phyloP scores from a whole-genome alignment of 2,329 filamentous ascomycete species.

The Penicillium sclerotiorum region DNA sequence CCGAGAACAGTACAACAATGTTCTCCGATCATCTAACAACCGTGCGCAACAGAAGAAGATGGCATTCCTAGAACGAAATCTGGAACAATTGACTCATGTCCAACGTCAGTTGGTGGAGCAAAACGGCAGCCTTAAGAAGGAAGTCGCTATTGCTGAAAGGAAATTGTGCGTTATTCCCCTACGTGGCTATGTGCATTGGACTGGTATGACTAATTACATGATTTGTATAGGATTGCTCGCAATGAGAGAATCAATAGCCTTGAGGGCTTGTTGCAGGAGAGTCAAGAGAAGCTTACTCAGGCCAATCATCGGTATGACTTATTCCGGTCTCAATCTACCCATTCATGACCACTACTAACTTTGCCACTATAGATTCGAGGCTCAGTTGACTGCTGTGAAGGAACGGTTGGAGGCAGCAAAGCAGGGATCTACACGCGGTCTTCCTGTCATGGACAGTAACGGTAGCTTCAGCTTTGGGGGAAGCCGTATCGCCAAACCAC shows the following conservation, averaged over 20 bases:
- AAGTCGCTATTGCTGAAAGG: slow-evolving; percentile 96
- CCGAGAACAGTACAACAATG: slow-evolving; percentile 98
- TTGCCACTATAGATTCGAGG: slow-evolving; percentile 77
- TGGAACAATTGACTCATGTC: slow-evolving; percentile 96
- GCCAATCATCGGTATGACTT: slow-evolving; percentile 87
- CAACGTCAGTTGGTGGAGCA: slow-evolving; percentile 98
- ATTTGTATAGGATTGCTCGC: slow-evolving; percentile 84
- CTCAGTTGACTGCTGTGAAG: slow-evolving; percentile 94
- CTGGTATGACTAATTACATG: too few relatives aligned
- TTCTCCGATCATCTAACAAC: slow-evolving; percentile 94
- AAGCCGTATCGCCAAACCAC: slow-evolving; percentile 65
- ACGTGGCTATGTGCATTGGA: too few relatives aligned
- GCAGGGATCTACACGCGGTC: slow-evolving; percentile 81
- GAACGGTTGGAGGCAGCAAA: slow-evolving; percentile 96
- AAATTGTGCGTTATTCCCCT: too few relatives aligned
- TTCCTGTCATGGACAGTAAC: slow-evolving; percentile 66
- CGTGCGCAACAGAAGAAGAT: slow-evolving; percentile 99
- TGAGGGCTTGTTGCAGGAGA: slow-evolving; percentile 89
- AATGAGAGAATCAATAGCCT: slow-evolving; percentile 97
- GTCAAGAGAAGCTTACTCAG: slow-evolving; percentile 95
- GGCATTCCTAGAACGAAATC: slow-evolving; percentile 96
- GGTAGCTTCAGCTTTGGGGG: slow-evolving; percentile 72
- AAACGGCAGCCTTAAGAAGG: slow-evolving; percentile 96
- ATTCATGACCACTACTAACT: slow-evolving; percentile 13
- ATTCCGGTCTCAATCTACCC: slow-evolving; percentile 8